A percentile compares a stretch with the other conserved stretches of the same genome.
Conservation (phyloP, 2,329 filamentous ascomycete species). For the Alternaria atra region DNA sequence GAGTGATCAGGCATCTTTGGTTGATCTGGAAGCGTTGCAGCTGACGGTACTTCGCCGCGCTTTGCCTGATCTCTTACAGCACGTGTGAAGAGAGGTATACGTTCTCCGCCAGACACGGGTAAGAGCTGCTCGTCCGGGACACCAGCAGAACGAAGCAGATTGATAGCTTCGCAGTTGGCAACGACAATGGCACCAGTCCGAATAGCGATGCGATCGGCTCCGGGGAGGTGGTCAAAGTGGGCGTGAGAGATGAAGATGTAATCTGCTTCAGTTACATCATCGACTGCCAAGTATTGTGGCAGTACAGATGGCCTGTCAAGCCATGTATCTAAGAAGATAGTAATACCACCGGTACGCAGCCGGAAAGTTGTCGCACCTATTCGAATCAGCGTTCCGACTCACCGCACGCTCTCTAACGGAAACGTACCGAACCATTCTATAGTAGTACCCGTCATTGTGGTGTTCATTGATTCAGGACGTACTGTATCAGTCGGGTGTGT, state of each 20-base stretch:
- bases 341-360: background rate
- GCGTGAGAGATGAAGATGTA: slow-evolving; percentile 19
- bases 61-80: background rate
- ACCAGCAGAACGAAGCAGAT: slow-evolving; percentile 4
- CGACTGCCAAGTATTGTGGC: background rate
- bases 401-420: background rate
- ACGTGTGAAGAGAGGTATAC: slow-evolving; percentile 15
- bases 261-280: slow-evolving; percentile 11
- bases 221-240: slow-evolving; percentile 17
- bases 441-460: background rate
- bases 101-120: slow-evolving; percentile 11
- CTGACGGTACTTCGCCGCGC: background rate
- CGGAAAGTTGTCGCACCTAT: slow-evolving; percentile 13
- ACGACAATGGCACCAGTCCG: slow-evolving; percentile 13
- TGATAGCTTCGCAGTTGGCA: slow-evolving; percentile 12
- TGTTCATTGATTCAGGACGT: background rate
- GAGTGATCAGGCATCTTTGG: background rate
- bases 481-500: background rate
- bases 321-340: slow-evolving; percentile 17
- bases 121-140: slow-evolving; percentile 12
- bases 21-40: background rate
- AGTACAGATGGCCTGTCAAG: slow-evolving; percentile 8
- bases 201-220: slow-evolving; percentile 14
- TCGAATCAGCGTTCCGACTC: background rate
- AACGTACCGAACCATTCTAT: slow-evolving; percentile 1